Evolutionary conservation across 441 rosid genomes (phyloP), one percentile per base, ranked within the genome.

Genomic region (Erodium chrysanthum): DNA sequence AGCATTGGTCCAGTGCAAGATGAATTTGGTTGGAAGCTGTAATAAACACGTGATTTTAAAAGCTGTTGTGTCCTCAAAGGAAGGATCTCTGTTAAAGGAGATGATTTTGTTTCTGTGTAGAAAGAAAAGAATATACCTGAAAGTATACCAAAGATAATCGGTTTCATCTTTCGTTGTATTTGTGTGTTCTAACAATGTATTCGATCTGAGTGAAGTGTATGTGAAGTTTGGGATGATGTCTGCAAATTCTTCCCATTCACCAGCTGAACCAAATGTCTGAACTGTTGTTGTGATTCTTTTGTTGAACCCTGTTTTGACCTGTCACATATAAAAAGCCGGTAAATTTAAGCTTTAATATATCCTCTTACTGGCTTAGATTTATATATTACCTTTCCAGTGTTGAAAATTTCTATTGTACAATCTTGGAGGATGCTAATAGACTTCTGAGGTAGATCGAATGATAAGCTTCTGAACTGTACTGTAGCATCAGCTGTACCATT

Each of bases 141-240:
- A 66, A 29, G 92, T 75, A 66, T 84, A 85, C 90, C 93, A 88
- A 68, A 88, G 88, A 68, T 85, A 85, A 72, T 88, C 93, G 8
- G 82, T 75, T 71, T 64, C 66, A 74, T 85, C 90, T 61, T 88
- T 80, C 5, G 90, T 88, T 68, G 80, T 68, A 37, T 84, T 85
- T 74, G 80, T 88, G 14, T 85, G 93, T 73, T 88, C 90, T 64
- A 88, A 70, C 37, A 84, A 62, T 61, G 66, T 33, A 74, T 79
- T 71, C 42, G 75, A 31, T 66, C 70, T 77, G 14, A 88, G 14
- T 61, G 74, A 31, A 62, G 84, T 68, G 25, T 83, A 84, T 69
- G 62, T 59, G 68, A 81, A 84, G 54, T 75, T 61, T 52, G 83
- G 83, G 71, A 78, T 74, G n/a, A 44, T 69, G 29, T 88, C 93